A percentile compares a stretch with the other conserved stretches of the same genome.
Evolutionary conservation across 495 filamentous ascomycete species (phyloP).

Genomic region (Penicillium arizonense): DNA sequence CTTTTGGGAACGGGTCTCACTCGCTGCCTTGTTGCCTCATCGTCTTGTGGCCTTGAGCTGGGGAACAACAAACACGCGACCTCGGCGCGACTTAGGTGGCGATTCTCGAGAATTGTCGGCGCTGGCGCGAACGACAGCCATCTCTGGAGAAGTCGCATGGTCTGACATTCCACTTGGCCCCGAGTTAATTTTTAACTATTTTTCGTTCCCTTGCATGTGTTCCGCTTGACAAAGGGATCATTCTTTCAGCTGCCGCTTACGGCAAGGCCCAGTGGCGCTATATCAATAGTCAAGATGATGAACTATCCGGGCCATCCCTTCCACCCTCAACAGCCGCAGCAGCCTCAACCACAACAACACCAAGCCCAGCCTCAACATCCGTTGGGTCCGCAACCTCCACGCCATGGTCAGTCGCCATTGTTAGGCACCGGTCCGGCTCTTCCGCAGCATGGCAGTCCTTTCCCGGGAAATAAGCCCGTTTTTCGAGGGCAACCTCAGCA

Average conservation of each 20-base stretch:
- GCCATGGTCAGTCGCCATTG: constrained; percentile 33
- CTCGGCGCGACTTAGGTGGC: constrained; percentile 23
- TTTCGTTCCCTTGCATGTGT: constrained; percentile 20
- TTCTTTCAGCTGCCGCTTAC: constrained; percentile 18
- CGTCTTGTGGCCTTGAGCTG: constrained; percentile 17
- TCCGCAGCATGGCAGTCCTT: constrained; percentile 30
- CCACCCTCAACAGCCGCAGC: constrained; percentile 28
- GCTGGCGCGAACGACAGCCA: constrained; percentile 6
- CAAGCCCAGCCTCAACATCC: constrained; percentile 17
- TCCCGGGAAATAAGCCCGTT: constrained; percentile 24
- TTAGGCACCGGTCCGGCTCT: constrained; percentile 27
- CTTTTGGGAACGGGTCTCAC: constrained; percentile 11
- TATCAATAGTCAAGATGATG: constrained; percentile 24
- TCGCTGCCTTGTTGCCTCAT: constrained; percentile 6
- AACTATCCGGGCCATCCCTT: constrained; percentile 36
- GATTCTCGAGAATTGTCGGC: constrained; percentile 8
- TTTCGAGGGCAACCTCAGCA: constrained; percentile 31
- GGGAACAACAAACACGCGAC: constrained; percentile 28
- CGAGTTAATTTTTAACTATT: background rate
- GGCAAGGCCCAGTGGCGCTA: constrained; percentile 12
- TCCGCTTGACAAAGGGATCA: constrained; percentile 5
- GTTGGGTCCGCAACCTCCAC: constrained; percentile 17
- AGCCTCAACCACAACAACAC: constrained; percentile 28
- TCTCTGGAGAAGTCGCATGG: background rate
- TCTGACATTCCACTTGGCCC: background rate